Conservation (phyloP, 2,329 filamentous ascomycete species). For the Pseudocercospora eumusae region DNA sequence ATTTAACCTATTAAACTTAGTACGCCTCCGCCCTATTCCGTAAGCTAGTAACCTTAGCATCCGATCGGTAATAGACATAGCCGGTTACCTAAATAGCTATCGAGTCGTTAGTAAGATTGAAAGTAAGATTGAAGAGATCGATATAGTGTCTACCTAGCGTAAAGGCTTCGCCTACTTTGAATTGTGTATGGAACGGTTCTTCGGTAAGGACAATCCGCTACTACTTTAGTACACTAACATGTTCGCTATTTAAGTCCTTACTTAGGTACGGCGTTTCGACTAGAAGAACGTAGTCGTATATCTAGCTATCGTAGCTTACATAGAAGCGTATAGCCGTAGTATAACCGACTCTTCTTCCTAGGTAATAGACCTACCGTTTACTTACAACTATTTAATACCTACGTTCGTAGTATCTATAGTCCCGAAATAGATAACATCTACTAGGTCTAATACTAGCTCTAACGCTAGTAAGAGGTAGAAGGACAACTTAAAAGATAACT, state of each 20-base stretch:
- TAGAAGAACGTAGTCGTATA: neutral
- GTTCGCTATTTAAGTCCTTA: neutral
- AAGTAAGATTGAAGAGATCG: too few relatives aligned
- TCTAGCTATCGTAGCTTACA: neutral
- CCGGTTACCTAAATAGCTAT: too few relatives aligned
- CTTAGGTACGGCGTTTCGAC: neutral
- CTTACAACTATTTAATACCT: neutral
- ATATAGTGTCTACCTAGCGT: too few relatives aligned
- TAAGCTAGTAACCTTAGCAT: too few relatives aligned
- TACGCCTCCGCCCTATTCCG: too few relatives aligned
- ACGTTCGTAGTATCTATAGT: neutral
- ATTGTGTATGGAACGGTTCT: neutral
- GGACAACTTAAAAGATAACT: too few relatives aligned
- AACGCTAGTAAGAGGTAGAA: neutral
- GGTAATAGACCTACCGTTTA: neutral
- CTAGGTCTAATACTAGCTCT: neutral
- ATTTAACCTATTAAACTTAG: too few relatives aligned
- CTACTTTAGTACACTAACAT: neutral
- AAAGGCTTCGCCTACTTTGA: neutral
- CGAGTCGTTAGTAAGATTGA: too few relatives aligned
- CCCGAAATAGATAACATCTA: neutral
- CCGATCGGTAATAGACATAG: too few relatives aligned
- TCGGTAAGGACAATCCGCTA: neutral
- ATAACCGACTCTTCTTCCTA: neutral
- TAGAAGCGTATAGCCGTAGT: neutral